Percentiles rank a stretch among this genome's conserved stretches.
Conservation (phyloP, 2,329 filamentous ascomycete genomes). For the Scopulariopsis brevicaulis region DNA sequence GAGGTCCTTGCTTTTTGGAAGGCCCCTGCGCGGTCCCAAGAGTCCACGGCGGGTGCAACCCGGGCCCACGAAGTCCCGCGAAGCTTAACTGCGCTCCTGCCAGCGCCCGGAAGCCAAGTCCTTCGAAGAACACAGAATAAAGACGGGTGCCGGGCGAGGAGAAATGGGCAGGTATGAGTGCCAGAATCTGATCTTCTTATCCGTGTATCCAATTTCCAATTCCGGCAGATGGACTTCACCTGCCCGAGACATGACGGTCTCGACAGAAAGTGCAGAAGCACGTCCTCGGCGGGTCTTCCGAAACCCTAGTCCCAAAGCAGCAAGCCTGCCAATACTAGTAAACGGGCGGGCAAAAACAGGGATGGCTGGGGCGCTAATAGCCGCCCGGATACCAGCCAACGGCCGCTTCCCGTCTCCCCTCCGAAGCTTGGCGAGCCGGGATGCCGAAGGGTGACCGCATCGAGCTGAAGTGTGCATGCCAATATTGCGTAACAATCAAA, state of each 20-base stretch:
- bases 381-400: conserved; percentile 2
- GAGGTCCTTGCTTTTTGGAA: too few relatives aligned
- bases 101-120: neutral
- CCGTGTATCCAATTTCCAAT: too few relatives aligned
- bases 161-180: neutral
- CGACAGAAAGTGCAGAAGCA: neutral
- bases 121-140: neutral
- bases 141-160: neutral
- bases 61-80: neutral
- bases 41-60: neutral
- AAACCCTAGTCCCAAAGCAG: conserved; percentile 1
- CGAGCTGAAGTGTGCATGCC: neutral
- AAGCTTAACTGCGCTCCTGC: neutral
- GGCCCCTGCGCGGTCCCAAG: neutral
- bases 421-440: neutral
- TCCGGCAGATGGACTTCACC: neutral
- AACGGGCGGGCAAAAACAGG: conserved; percentile 1
- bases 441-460: neutral
- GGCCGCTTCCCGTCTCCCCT: neutral
- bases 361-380: conserved; percentile 4
- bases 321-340: conserved; percentile 1
- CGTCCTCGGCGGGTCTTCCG: neutral
- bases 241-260: neutral
- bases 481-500: neutral
- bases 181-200: too few relatives aligned